These are phyloP conservation scores for Aegilops tauschii DNA, from an alignment of 176 grass and related monocot genomes.

Conservation along the genomic window DNA sequence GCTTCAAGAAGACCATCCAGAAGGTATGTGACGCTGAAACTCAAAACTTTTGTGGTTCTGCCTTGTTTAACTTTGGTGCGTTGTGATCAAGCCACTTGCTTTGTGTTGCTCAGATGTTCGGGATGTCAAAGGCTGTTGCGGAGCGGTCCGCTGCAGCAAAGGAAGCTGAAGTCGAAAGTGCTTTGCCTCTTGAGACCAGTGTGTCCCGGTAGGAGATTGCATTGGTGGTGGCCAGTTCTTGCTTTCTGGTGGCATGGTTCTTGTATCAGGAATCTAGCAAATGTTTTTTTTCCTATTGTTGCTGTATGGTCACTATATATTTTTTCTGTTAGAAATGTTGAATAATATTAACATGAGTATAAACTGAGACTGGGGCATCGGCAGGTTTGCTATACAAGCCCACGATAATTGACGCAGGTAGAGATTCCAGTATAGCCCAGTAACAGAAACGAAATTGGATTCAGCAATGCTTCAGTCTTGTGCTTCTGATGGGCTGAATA, in stretches of 20 bases:
- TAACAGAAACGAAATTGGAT: too few species aligned
- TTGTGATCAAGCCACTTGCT: not conserved
- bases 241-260: not conserved
- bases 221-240: not conserved
- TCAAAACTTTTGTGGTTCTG: not conserved
- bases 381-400: not conserved
- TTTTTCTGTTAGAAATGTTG: not conserved
- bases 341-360: not conserved
- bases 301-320: not conserved
- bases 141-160: slow-evolving; percentile 46
- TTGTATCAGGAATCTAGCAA: not conserved
- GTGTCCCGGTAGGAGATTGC: slow-evolving; percentile 54
- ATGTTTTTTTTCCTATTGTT: not conserved
- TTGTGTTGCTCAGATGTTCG: slow-evolving; percentile 68
- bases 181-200: slow-evolving; percentile 80
- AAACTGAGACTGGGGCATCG: not conserved
- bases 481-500: too few species aligned
- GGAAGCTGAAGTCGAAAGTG: slow-evolving; percentile 66
- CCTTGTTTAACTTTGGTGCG: not conserved
- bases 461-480: too few species aligned
- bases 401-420: not conserved
- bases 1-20: slow-evolving; percentile 81
- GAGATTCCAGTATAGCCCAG: too few species aligned
- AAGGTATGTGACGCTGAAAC: slow-evolving; percentile 45
- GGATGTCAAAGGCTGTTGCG: slow-evolving; percentile 80